Conservation (phyloP, 1,139 yeast species). For the Groenewaldozyma sp. region DNA sequence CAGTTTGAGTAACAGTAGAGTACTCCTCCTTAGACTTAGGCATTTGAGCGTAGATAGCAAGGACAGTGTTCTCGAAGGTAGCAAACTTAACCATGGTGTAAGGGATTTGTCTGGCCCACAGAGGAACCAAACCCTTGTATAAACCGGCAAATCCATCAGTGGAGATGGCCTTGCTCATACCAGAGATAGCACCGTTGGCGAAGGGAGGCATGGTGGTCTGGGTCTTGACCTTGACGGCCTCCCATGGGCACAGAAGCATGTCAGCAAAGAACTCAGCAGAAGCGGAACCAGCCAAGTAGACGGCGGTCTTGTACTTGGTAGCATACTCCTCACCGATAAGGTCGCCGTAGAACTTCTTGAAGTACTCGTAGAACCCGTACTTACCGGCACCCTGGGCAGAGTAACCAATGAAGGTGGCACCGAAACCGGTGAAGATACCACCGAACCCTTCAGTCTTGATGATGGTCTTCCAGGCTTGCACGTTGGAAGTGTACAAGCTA, state of each 20-base stretch:
- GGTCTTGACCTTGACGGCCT: slow-evolving; percentile 85
- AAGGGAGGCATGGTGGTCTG: slow-evolving; percentile 87
- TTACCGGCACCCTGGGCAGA: slow-evolving; percentile 94
- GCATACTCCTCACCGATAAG: slow-evolving; percentile 58
- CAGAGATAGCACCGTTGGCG: slow-evolving; percentile 54
- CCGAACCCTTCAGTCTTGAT: slow-evolving; percentile 60
- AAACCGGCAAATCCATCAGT: slow-evolving; percentile 18
- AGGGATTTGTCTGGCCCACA: slow-evolving; percentile 93
- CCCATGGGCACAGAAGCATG: slow-evolving; percentile 81
- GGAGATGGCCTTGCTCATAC: slow-evolving; percentile 56
- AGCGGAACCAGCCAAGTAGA: slow-evolving; percentile 79
- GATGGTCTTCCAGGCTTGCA: slow-evolving; percentile 72
- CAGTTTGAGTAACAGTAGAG: slow-evolving; percentile 65
- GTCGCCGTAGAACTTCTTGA: slow-evolving; percentile 68
- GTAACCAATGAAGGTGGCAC: slow-evolving; percentile 87
- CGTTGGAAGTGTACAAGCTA: slow-evolving; percentile 56
- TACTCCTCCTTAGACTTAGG: slow-evolving; percentile 18
- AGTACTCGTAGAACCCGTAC: slow-evolving; percentile 86
- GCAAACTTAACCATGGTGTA: slow-evolving; percentile 96
- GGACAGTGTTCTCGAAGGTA: slow-evolving; percentile 82
- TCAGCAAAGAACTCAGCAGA: slow-evolving; percentile 91
- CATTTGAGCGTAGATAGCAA: slow-evolving; percentile 20
- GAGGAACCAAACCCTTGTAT: slow-evolving; percentile 47
- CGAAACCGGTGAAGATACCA: slow-evolving; percentile 75
- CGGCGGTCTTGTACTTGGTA: slow-evolving; percentile 56